phyloP scores from a whole-genome alignment of 2,329 filamentous ascomycete species.

The Ascosphaera aggregata region DNA sequence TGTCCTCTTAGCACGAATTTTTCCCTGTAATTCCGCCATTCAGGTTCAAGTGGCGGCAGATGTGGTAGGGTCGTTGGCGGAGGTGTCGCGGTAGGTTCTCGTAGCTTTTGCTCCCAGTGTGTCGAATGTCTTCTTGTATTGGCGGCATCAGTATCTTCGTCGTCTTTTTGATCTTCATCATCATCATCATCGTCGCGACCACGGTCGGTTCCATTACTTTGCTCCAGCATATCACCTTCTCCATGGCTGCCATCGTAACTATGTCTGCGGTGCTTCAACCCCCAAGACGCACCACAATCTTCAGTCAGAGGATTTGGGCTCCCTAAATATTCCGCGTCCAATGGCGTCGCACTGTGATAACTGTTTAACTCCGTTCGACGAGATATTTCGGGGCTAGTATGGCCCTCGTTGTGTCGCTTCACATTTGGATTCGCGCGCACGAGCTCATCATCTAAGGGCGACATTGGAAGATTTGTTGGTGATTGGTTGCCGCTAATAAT shows the following conservation, averaged over 20 bases:
- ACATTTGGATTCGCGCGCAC: conserved; percentile 14
- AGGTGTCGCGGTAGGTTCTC: conserved; percentile 7
- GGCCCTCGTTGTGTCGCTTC: conserved; percentile 15
- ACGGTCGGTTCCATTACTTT: neutral
- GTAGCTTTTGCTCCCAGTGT: neutral
- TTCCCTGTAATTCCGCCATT: conserved; percentile 41
- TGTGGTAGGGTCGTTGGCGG: conserved; percentile 16
- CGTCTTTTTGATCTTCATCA: conserved; percentile 7
- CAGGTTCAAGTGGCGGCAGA: conserved; percentile 25
- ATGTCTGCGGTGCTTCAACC: conserved; percentile 9
- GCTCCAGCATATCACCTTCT: too few species aligned
- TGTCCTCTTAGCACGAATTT: conserved; percentile 56
- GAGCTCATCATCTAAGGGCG: conserved; percentile 16
- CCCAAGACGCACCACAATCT: conserved; percentile 8
- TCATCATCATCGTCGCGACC: conserved; percentile 4
- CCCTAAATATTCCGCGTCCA: neutral
- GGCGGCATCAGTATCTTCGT: conserved; percentile 3
- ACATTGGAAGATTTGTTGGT: too few species aligned
- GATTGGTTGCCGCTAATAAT: too few species aligned
- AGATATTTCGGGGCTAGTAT: conserved; percentile 7
- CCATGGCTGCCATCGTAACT: too few species aligned
- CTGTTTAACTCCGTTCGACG: conserved; percentile 1
- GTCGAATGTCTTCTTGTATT: conserved; percentile 4
- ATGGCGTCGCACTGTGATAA: conserved; percentile 1
- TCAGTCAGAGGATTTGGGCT: neutral